phyloP scores from a whole-genome alignment of 2,329 filamentous ascomycete genomes.

The Fusarium sarcochroum region DNA sequence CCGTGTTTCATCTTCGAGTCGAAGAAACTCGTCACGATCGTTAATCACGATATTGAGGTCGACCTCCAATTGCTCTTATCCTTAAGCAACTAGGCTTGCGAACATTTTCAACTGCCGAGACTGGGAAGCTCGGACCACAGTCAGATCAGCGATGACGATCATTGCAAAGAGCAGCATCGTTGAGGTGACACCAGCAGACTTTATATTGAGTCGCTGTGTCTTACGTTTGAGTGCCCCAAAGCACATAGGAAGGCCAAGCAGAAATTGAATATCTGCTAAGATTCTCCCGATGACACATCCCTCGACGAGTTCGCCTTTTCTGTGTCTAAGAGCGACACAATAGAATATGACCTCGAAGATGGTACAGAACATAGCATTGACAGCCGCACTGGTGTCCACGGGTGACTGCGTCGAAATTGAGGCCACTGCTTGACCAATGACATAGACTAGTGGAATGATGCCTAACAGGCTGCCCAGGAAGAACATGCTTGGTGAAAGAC shows the following conservation, averaged over 20 bases:
- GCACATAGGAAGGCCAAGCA: background rate
- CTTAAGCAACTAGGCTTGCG: too few relatives aligned
- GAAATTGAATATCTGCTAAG: background rate
- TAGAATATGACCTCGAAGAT: background rate
- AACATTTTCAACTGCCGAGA: too few relatives aligned
- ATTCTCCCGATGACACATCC: background rate
- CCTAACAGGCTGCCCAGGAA: background rate
- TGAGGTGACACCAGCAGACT: background rate
- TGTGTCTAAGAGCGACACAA: background rate
- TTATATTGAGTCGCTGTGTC: background rate
- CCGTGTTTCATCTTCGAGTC: too few relatives aligned
- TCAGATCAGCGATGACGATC: background rate
- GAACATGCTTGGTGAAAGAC: background rate
- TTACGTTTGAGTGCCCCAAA: background rate
- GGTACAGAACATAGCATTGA: background rate
- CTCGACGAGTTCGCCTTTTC: background rate
- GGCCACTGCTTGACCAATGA: background rate
- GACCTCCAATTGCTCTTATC: too few relatives aligned
- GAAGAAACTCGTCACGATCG: too few relatives aligned
- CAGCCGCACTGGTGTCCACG: background rate
- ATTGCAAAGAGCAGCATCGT: background rate
- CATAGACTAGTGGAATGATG: background rate
- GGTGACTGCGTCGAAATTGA: background rate
- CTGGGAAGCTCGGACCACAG: too few relatives aligned
- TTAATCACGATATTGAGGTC: too few relatives aligned